phyloP scores from a whole-genome alignment of 805 yeast species.

The Starmera quercuum region DNA sequence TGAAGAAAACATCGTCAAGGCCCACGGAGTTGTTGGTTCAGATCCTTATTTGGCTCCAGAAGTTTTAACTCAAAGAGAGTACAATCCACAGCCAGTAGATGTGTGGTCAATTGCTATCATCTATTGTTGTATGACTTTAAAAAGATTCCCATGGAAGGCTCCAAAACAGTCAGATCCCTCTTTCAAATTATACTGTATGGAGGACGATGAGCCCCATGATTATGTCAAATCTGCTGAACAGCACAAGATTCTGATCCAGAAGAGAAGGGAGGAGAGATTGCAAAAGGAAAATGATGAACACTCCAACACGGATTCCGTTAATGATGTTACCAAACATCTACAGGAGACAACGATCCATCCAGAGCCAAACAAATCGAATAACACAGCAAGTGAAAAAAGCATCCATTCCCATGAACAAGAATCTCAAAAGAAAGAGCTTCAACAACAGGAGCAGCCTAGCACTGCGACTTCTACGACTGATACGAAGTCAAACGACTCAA shows the following conservation, averaged over 20 bases:
- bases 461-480: too few relatives aligned
- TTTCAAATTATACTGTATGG: constrained; percentile 54
- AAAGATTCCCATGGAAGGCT: constrained; percentile 84
- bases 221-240: constrained; percentile 64
- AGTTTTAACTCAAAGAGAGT: constrained; percentile 46
- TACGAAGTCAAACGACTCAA: constrained; percentile 29
- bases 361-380: too few relatives aligned
- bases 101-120: constrained; percentile 82
- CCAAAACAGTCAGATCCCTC: constrained; percentile 67
- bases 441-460: too few relatives aligned
- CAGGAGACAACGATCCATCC: not conserved
- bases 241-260: constrained; percentile 56
- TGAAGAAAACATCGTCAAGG: constrained; percentile 47
- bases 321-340: not conserved
- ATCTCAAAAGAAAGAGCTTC: too few relatives aligned
- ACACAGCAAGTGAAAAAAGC: too few relatives aligned
- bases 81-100: constrained; percentile 75
- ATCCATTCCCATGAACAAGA: too few relatives aligned
- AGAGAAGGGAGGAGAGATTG: constrained; percentile 43
- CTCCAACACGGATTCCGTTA: not conserved
- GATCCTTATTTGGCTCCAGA: constrained; percentile 88
- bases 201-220: constrained; percentile 73
- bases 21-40: constrained; percentile 77
- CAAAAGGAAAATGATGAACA: constrained; percentile 14
- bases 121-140: constrained; percentile 79